phyloP scores from a whole-genome alignment of 2,329 filamentous ascomycete genomes.

The Penicillium sp. region DNA sequence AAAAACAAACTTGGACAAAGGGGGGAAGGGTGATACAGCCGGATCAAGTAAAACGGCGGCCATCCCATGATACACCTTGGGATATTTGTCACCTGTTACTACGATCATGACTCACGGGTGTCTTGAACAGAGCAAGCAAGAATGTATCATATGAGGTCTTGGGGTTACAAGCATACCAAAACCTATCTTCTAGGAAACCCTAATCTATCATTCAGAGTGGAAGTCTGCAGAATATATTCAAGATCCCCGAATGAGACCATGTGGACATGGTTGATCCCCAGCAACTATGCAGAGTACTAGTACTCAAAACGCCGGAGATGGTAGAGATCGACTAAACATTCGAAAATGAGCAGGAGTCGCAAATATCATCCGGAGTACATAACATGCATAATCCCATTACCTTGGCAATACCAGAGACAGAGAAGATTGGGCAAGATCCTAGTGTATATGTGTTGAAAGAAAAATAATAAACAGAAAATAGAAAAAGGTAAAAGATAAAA shows the following conservation, averaged over 20 bases:
- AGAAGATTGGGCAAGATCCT: neutral
- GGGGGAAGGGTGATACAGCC: conserved; percentile 29
- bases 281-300: conserved; percentile 14
- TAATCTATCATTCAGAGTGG: conserved; percentile 12
- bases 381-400: conserved; percentile 2
- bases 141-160: conserved; percentile 27
- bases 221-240: neutral
- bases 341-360: conserved; percentile 1
- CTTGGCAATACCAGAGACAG: conserved; percentile 3
- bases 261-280: conserved; percentile 17
- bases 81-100: conserved; percentile 25
- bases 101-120: conserved; percentile 22
- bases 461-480: neutral
- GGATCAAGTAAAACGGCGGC: conserved; percentile 22
- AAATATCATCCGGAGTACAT: conserved; percentile 16
- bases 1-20: conserved; percentile 20
- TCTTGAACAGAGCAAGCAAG: conserved; percentile 16
- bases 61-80: conserved; percentile 25
- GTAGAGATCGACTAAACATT: conserved; percentile 15
- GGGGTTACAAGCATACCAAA: conserved; percentile 22
- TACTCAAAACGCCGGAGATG: conserved; percentile 10
- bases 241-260: conserved; percentile 23
- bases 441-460: neutral
- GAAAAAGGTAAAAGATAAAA: neutral
- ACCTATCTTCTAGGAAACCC: conserved; percentile 12